These are phyloP conservation scores for Shiraia sp. DNA, from an alignment of 2,329 filamentous ascomycete species.

Conservation along the genomic window DNA sequence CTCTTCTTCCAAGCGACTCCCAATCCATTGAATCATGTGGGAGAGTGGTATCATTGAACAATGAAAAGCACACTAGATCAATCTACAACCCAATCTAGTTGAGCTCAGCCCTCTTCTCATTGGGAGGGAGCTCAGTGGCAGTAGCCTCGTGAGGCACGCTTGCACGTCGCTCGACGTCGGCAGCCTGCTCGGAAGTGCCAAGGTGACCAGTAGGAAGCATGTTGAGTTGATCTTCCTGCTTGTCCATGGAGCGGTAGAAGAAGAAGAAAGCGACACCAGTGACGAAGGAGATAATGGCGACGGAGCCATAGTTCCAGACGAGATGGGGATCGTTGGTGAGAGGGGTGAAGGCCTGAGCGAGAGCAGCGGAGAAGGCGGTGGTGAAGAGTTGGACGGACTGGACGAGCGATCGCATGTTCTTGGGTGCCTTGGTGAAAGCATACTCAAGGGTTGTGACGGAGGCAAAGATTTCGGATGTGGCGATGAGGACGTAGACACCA, in stretches of 20 bases:
- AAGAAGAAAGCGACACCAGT: slow-evolving; percentile 40
- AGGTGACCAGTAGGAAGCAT: slow-evolving; percentile 44
- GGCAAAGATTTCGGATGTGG: slow-evolving; percentile 64
- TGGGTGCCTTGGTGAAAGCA: slow-evolving; percentile 73
- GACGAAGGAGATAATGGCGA: slow-evolving; percentile 42
- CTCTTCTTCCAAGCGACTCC: too few relatives aligned
- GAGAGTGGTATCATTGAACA: too few relatives aligned
- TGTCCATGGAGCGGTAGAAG: slow-evolving; percentile 37
- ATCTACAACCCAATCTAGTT: background rate
- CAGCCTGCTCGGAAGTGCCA: slow-evolving; percentile 29
- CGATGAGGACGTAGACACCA: slow-evolving; percentile 58
- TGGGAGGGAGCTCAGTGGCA: background rate
- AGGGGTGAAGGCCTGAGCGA: slow-evolving; percentile 35
- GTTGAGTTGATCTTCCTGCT: slow-evolving; percentile 44
- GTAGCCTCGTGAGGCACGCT: slow-evolving; percentile 16
- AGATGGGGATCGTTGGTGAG: slow-evolving; percentile 33
- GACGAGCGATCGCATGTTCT: slow-evolving; percentile 60
- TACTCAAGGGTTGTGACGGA: slow-evolving; percentile 73
- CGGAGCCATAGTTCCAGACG: slow-evolving; percentile 41
- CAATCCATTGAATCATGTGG: too few relatives aligned
- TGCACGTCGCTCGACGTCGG: slow-evolving; percentile 34
- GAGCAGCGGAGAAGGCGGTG: slow-evolving; percentile 37
- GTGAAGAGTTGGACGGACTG: slow-evolving; percentile 43
- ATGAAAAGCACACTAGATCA: background rate
- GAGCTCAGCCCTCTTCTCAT: slow-evolving; percentile 16